Conservation (phyloP, 2,329 filamentous ascomycete species). For the Moelleriella libera region DNA sequence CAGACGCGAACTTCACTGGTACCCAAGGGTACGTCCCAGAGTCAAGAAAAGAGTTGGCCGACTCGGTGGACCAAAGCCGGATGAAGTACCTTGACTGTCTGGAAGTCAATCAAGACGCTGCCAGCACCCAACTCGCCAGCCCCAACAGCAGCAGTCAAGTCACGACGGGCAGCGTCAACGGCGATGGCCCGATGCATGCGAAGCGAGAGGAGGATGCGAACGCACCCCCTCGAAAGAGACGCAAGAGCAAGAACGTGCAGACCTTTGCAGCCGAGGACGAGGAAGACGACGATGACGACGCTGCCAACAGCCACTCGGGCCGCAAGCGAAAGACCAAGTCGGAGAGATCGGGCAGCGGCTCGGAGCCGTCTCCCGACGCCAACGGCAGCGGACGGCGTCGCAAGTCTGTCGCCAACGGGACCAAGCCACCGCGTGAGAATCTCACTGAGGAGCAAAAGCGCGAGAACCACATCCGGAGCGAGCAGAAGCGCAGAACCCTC, state of each 20-base stretch:
- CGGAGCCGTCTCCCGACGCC: constrained; percentile 19
- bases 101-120: constrained; percentile 40
- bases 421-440: constrained; percentile 49
- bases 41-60: constrained; percentile 40
- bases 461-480: constrained; percentile 75
- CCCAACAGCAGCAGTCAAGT: constrained; percentile 20
- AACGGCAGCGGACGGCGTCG: constrained; percentile 30
- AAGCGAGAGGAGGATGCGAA: constrained; percentile 22
- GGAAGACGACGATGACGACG: constrained; percentile 23
- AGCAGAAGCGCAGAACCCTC: constrained; percentile 71
- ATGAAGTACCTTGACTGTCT: constrained; percentile 43
- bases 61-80: constrained; percentile 39
- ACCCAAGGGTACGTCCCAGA: constrained; percentile 44
- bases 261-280: constrained; percentile 13
- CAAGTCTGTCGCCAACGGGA: constrained; percentile 27
- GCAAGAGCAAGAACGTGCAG: constrained; percentile 37
- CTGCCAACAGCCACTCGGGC: constrained; percentile 10
- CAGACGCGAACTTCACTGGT: constrained; percentile 48
- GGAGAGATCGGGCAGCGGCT: constrained; percentile 14
- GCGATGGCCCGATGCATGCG: constrained; percentile 10
- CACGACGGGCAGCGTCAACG: constrained; percentile 5
- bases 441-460: constrained; percentile 70
- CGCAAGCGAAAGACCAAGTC: constrained; percentile 34
- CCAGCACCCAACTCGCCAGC: constrained; percentile 45
- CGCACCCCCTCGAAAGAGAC: constrained; percentile 33